Conservation (phyloP, 768 basidiomycete genomes). For the Suillus hirtellus region DNA sequence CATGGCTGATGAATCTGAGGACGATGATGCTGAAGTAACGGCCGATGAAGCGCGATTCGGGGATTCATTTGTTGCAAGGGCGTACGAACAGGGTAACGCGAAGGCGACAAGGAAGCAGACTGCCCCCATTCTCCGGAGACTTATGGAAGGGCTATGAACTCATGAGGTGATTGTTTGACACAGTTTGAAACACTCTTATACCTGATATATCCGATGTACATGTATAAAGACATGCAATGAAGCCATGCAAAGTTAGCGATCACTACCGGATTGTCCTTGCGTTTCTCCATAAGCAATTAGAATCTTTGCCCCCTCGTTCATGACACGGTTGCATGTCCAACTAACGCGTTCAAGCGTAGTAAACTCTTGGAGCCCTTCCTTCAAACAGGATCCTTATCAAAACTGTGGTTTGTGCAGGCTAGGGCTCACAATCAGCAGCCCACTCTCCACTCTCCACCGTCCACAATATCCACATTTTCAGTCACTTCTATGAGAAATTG, state of each 20-base stretch:
- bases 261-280: neutral
- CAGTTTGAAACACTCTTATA: neutral
- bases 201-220: neutral
- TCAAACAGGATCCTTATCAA: neutral
- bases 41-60: constrained; percentile 26
- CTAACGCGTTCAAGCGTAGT: neutral
- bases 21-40: constrained; percentile 8
- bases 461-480: neutral
- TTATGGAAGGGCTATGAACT: constrained; percentile 45
- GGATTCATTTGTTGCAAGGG: constrained; percentile 35
- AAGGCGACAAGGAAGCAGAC: constrained; percentile 63
- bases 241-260: neutral
- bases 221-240: neutral
- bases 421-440: neutral
- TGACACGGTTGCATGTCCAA: neutral
- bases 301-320: neutral
- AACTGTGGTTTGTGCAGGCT: neutral
- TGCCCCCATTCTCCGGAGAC: constrained; percentile 63
- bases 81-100: constrained; percentile 68
- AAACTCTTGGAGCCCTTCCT: neutral
- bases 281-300: neutral
- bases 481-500: neutral
- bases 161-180: neutral
- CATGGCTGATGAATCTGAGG: constrained; percentile 17
- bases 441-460: neutral